These are phyloP conservation scores for Pseudotulostoma volvatum DNA, from an alignment of 495 filamentous ascomycete species.

Conservation along the genomic window DNA sequence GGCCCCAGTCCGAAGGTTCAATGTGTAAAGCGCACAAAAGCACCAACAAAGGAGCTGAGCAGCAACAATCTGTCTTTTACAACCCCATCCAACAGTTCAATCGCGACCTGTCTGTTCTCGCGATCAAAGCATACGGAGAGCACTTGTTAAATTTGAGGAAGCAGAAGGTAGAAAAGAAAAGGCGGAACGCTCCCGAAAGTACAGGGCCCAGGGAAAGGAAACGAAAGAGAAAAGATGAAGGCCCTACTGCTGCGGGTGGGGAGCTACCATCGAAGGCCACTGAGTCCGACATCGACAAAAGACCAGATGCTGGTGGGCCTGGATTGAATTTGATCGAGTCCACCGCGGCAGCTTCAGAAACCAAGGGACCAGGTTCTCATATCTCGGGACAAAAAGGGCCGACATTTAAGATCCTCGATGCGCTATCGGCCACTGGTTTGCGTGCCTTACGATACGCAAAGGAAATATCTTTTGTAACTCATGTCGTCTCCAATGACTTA, in stretches of 20 bases:
- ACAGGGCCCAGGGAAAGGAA: slow-evolving; percentile 37
- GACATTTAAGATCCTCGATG: slow-evolving; percentile 73
- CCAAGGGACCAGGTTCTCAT: not conserved
- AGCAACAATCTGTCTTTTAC: slow-evolving; percentile 78
- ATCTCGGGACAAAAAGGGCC: slow-evolving; percentile 4
- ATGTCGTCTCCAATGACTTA: slow-evolving; percentile 79
- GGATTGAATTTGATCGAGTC: too few relatives aligned
- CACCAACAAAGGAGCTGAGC: slow-evolving; percentile 26
- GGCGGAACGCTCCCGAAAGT: slow-evolving; percentile 27
- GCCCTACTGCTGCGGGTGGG: not conserved
- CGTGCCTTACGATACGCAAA: slow-evolving; percentile 83
- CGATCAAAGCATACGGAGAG: slow-evolving; percentile 71
- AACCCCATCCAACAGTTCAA: slow-evolving; percentile 99
- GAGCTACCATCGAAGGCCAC: not conserved
- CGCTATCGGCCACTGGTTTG: slow-evolving; percentile 84
- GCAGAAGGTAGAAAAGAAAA: slow-evolving; percentile 18
- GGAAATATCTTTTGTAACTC: slow-evolving; percentile 70
- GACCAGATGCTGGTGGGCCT: too few relatives aligned
- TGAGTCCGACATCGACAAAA: not conserved
- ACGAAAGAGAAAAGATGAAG: slow-evolving; percentile 15
- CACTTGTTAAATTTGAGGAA: slow-evolving; percentile 35
- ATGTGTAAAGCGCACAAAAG: slow-evolving; percentile 32
- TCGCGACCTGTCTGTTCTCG: slow-evolving; percentile 80
- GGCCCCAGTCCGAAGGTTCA: slow-evolving; percentile 34
- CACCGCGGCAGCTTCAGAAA: too few relatives aligned